Percentiles rank a stretch among this genome's conserved stretches.
phyloP scores from a whole-genome alignment of 1,284 basidiomycete species.

The Cryptococcus sp. region DNA sequence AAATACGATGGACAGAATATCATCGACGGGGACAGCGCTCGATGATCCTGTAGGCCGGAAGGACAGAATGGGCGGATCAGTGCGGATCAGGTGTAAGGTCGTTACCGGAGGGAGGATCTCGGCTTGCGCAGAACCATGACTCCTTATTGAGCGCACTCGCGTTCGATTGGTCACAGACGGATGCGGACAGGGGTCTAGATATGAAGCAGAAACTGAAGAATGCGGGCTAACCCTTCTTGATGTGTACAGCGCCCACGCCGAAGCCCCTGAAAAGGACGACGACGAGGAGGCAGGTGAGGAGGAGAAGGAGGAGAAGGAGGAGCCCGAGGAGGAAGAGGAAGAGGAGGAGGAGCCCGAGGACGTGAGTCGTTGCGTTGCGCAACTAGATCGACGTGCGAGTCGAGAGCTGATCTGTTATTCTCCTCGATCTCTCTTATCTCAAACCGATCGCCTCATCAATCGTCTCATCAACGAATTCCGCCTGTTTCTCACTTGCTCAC shows the following conservation, averaged over 20 bases:
- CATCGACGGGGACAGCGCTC: neutral
- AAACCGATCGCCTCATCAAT: neutral
- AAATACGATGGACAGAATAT: neutral
- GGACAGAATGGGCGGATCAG: too few species aligned
- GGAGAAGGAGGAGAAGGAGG: slow-evolving; percentile 55
- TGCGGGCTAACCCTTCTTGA: neutral
- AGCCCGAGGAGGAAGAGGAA: slow-evolving; percentile 14
- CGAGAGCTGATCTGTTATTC: slow-evolving; percentile 1
- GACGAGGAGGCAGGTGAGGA: slow-evolving; percentile 52
- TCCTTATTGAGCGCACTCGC: too few species aligned
- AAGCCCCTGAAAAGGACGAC: slow-evolving; percentile 49
- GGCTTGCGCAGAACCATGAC: too few species aligned
- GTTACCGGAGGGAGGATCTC: too few species aligned
- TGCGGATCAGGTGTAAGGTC: too few species aligned
- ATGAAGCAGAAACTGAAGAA: neutral
- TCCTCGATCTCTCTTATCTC: neutral
- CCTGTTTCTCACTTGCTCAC: too few species aligned
- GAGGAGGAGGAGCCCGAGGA: slow-evolving; percentile 77
- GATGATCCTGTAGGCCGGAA: too few species aligned
- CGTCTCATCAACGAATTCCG: neutral
- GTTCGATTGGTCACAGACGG: too few species aligned
- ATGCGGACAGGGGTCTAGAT: too few species aligned
- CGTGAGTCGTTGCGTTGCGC: slow-evolving; percentile 57
- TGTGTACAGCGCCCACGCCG: slow-evolving; percentile 48
- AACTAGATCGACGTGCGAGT: neutral